These are phyloP conservation scores for Boletus rubropictus DNA, from an alignment of 768 basidiomycete species.

Conservation along the genomic window DNA sequence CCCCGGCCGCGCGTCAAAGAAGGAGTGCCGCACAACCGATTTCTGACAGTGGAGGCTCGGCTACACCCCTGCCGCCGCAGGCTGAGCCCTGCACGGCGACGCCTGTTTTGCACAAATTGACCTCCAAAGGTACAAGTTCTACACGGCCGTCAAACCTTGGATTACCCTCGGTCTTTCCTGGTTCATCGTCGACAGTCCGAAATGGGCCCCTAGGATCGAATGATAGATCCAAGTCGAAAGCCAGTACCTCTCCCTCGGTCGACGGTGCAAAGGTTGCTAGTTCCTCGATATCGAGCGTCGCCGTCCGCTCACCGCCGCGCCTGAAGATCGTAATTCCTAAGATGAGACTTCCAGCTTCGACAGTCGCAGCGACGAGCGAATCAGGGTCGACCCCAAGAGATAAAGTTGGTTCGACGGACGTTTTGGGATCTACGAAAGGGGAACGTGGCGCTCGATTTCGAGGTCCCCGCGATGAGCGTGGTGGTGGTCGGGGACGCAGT, in stretches of 20 bases:
- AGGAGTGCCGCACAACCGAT: not conserved
- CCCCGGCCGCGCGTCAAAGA: not conserved
- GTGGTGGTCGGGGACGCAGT: not conserved
- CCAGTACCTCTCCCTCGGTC: not conserved
- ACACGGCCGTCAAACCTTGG: conserved; percentile 13
- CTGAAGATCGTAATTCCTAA: conserved; percentile 5
- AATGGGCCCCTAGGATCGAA: not conserved
- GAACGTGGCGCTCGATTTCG: not conserved
- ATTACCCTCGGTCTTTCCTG: conserved; percentile 1
- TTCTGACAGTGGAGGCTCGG: not conserved
- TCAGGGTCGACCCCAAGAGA: not conserved
- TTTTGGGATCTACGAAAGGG: not conserved
- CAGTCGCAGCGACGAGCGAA: not conserved
- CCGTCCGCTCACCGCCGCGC: not conserved
- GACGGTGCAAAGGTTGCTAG: not conserved
- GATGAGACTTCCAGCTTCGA: not conserved
- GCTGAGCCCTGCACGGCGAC: not conserved
- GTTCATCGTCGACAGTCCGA: not conserved
- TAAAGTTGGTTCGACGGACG: not conserved
- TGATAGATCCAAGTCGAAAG: not conserved
- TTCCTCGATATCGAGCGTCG: not conserved
- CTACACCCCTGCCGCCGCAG: not conserved
- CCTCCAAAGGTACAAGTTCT: not conserved
- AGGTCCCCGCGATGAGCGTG: not conserved
- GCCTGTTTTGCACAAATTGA: not conserved